These are phyloP conservation scores for Phytopythium chamaehyphon DNA, from an alignment of 352 stramenopile genomes.

Conservation along the genomic window DNA sequence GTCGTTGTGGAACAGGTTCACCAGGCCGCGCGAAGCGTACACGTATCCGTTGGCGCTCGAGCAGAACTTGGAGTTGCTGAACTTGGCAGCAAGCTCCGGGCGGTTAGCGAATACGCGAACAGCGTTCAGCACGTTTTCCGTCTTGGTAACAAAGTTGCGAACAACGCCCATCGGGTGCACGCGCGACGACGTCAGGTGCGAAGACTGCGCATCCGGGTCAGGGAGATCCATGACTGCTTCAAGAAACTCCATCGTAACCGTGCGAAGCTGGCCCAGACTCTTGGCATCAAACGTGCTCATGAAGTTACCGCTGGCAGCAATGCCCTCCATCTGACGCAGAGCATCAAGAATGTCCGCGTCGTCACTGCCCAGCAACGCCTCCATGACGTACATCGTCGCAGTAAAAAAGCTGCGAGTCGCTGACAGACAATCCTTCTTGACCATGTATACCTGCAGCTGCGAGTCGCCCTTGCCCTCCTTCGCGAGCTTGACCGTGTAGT, in stretches of 20 bases:
- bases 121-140: slow-evolving; percentile 61
- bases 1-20: slow-evolving; percentile 77
- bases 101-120: slow-evolving; percentile 49
- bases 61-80: slow-evolving; percentile 73
- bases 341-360: slow-evolving; percentile 64
- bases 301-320: slow-evolving; percentile 52
- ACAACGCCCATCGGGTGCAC: slow-evolving; percentile 74
- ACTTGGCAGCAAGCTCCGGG: slow-evolving; percentile 55
- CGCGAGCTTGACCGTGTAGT: slow-evolving; percentile 50
- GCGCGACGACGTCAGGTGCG: slow-evolving; percentile 41
- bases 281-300: slow-evolving; percentile 65
- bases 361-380: slow-evolving; percentile 53
- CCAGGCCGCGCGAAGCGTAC: slow-evolving; percentile 62
- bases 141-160: slow-evolving; percentile 72
- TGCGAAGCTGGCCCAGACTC: slow-evolving; percentile 42
- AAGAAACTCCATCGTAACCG: slow-evolving; percentile 66
- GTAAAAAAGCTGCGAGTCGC: slow-evolving; percentile 73
- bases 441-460: slow-evolving; percentile 56
- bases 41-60: slow-evolving; percentile 76
- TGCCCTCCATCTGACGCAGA: slow-evolving; percentile 57
- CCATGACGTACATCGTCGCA: slow-evolving; percentile 71
- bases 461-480: slow-evolving; percentile 72
- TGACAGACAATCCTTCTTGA: slow-evolving; percentile 68
- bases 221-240: slow-evolving; percentile 72
- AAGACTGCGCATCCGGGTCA: slow-evolving; percentile 48